Evolutionary conservation across 768 basidiomycete species (phyloP).

Genomic region (Floccularia luteovirens): DNA sequence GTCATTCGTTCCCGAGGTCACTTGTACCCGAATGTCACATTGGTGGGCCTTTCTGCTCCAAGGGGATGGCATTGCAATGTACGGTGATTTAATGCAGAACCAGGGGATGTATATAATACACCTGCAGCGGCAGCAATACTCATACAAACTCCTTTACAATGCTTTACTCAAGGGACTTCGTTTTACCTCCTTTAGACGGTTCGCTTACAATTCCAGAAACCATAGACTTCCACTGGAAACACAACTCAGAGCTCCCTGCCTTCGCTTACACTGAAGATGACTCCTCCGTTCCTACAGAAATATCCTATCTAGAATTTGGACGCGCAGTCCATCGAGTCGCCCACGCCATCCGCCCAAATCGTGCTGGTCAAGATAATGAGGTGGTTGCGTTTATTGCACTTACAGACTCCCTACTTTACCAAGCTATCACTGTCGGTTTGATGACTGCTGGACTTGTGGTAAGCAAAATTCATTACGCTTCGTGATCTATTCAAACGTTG

Average conservation of each 20-base stretch:
- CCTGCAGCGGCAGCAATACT: constrained; percentile 2
- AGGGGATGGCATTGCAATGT: too few relatives aligned
- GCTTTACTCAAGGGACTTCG: neutral
- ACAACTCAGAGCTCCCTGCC: constrained; percentile 21
- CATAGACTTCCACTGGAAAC: constrained; percentile 24
- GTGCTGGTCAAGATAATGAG: constrained; percentile 19
- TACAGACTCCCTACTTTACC: constrained; percentile 28
- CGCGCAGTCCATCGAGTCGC: constrained; percentile 36
- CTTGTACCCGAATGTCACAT: too few relatives aligned
- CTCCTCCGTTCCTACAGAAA: constrained; percentile 9
- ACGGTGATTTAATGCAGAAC: too few relatives aligned
- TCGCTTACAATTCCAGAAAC: constrained; percentile 22
- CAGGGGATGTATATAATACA: too few relatives aligned
- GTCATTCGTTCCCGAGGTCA: too few relatives aligned
- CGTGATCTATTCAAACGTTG: neutral
- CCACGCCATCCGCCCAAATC: constrained; percentile 25
- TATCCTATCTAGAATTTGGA: constrained; percentile 35
- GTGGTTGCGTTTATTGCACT: constrained; percentile 29
- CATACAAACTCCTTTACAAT: neutral
- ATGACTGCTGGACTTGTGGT: constrained; percentile 27
- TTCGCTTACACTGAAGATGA: constrained; percentile 20
- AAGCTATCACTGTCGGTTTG: constrained; percentile 29
- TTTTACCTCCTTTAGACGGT: constrained; percentile 20
- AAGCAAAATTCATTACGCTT: constrained; percentile 5
- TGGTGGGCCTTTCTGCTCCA: too few relatives aligned